phyloP scores from a whole-genome alignment of 2,329 filamentous ascomycete genomes.

The Neonectria faginata region DNA sequence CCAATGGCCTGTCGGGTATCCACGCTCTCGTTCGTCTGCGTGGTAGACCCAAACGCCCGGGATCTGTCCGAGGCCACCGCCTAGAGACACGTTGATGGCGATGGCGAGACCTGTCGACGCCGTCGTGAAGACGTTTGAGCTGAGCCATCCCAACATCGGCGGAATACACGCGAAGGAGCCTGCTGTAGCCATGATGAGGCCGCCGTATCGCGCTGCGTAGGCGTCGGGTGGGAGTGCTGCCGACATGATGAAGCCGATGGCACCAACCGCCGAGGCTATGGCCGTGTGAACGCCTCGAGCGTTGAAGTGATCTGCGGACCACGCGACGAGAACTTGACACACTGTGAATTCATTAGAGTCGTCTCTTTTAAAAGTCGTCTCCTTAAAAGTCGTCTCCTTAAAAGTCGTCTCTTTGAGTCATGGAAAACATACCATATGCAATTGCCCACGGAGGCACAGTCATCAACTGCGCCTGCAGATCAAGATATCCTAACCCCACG shows the following conservation, averaged over 20 bases:
- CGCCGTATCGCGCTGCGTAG: constrained; percentile 73
- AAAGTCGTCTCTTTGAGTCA: too few species aligned
- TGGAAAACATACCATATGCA: constrained; percentile 60
- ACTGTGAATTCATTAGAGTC: constrained; percentile 44
- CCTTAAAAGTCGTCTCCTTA: not conserved
- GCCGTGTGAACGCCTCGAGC: constrained; percentile 61
- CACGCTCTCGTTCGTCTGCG: constrained; percentile 66
- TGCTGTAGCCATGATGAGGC: constrained; percentile 74
- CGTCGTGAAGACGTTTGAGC: constrained; percentile 74
- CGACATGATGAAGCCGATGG: constrained; percentile 68
- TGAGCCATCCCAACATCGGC: constrained; percentile 77
- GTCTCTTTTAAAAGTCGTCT: too few species aligned
- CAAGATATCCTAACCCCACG: constrained; percentile 61
- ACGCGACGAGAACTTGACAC: constrained; percentile 59
- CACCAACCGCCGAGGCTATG: constrained; percentile 57
- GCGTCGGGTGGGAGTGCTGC: constrained; percentile 70
- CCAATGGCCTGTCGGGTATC: constrained; percentile 79
- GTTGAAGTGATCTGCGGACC: constrained; percentile 73
- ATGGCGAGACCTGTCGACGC: constrained; percentile 75
- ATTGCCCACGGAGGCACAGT: constrained; percentile 74
- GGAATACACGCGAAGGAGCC: constrained; percentile 78
- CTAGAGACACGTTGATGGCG: constrained; percentile 75
- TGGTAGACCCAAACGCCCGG: constrained; percentile 81
- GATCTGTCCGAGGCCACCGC: constrained; percentile 76
- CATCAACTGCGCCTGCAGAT: constrained; percentile 72